A percentile compares a stretch with the other conserved stretches of the same genome.
These are phyloP conservation scores for Capillidium heterosporum DNA, from an alignment of 371 early-diverging fungal genomes.

Conservation along the genomic window DNA sequence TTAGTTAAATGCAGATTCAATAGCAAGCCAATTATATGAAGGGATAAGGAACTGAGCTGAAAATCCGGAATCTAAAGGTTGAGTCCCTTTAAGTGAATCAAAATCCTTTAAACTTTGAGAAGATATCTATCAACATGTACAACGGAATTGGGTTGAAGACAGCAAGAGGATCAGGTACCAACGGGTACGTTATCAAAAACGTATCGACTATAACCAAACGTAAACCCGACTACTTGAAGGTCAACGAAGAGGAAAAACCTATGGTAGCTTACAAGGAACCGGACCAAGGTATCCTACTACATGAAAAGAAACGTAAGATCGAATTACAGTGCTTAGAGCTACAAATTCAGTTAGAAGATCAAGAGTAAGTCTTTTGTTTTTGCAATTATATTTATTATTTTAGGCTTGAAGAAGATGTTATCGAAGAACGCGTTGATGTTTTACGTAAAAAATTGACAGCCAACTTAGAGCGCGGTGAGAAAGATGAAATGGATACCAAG, in stretches of 20 bases:
- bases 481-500: conserved; percentile 12
- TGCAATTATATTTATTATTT: conserved; percentile 2
- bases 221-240: conserved; percentile 11
- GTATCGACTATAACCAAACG: conserved; percentile 46
- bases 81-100: too few relatives aligned
- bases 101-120: too few relatives aligned
- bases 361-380: conserved; percentile 25
- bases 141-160: conserved; percentile 86
- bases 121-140: conserved; percentile 18
- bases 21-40: too few relatives aligned
- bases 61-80: too few relatives aligned
- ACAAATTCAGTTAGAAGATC: conserved; percentile 59
- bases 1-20: too few relatives aligned
- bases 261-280: conserved; percentile 26
- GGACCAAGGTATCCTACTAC: conserved; percentile 60
- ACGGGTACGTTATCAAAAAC: conserved; percentile 87
- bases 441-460: conserved; percentile 25
- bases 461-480: conserved; percentile 22
- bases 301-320: conserved; percentile 72
- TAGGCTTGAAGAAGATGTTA: conserved; percentile 29
- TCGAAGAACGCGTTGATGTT: conserved; percentile 32
- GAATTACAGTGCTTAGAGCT: conserved; percentile 72
- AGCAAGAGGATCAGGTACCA: conserved; percentile 86
- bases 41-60: too few relatives aligned
- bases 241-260: conserved; percentile 23